These are phyloP conservation scores for Aspergillus chevalieri DNA, from an alignment of 2,329 filamentous ascomycete genomes.

Conservation along the genomic window DNA sequence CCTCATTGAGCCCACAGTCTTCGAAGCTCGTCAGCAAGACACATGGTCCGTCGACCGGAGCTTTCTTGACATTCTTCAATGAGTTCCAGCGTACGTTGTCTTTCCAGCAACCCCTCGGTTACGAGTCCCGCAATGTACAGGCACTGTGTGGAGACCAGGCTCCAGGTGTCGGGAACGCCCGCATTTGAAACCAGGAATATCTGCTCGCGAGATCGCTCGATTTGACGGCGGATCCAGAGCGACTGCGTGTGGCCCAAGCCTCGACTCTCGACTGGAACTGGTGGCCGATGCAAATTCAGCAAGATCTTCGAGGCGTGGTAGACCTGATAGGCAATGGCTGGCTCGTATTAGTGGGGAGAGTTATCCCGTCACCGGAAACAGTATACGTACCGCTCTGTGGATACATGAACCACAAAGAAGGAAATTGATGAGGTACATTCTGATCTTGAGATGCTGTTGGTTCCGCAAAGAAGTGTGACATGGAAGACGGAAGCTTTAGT, in stretches of 20 bases:
- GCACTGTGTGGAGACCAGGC: slow-evolving; percentile 3
- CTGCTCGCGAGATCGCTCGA: slow-evolving; percentile 1
- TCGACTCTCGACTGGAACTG: not conserved
- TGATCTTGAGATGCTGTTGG: not conserved
- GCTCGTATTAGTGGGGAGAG: too few species aligned
- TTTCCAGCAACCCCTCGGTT: slow-evolving; percentile 2
- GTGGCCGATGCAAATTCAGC: not conserved
- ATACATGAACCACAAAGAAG: slow-evolving; percentile 3
- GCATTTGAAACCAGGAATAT: slow-evolving; percentile 3
- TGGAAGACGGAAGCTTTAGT: slow-evolving; percentile 1
- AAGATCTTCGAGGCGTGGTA: slow-evolving; percentile 6
- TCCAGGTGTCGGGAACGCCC: not conserved
- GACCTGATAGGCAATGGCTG: slow-evolving; percentile 2
- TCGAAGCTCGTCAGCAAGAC: too few species aligned
- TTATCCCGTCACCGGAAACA: too few species aligned
- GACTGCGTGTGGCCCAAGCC: not conserved
- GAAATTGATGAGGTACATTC: not conserved
- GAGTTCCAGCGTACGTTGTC: slow-evolving; percentile 1
- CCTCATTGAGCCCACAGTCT: too few species aligned
- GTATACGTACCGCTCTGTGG: slow-evolving; percentile 1
- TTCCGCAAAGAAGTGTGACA: not conserved
- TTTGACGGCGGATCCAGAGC: not conserved
- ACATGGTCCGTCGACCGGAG: too few species aligned
- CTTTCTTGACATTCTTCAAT: not conserved
- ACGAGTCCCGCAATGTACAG: slow-evolving; percentile 3